A percentile compares a stretch with the other conserved stretches of the same genome.
These are phyloP conservation scores for Xylaria sp. DNA, from an alignment of 2,329 filamentous ascomycete species.

Conservation along the genomic window DNA sequence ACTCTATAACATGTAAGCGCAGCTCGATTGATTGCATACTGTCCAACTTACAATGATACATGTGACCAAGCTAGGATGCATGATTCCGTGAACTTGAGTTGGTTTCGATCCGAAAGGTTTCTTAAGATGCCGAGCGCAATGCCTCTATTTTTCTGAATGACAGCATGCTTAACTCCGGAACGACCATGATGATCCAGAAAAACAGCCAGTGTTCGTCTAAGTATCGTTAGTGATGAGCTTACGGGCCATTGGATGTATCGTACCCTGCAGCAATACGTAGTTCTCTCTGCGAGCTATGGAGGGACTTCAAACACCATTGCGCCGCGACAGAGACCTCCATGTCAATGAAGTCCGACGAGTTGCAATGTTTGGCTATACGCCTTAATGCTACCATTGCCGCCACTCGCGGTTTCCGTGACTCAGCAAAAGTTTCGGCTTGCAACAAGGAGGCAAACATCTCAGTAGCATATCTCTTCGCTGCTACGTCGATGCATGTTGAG, in stretches of 20 bases:
- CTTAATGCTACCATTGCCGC: conserved; percentile 77
- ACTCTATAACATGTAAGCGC: conserved; percentile 56
- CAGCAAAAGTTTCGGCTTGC: conserved; percentile 57
- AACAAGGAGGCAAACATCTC: conserved; percentile 60
- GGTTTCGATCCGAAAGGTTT: conserved; percentile 75
- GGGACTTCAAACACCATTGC: conserved; percentile 82
- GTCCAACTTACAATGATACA: conserved; percentile 71
- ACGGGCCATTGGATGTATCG: conserved; percentile 42
- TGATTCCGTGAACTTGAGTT: conserved; percentile 79
- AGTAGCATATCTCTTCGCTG: conserved; percentile 54
- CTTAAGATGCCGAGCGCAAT: conserved; percentile 77
- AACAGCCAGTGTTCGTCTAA: conserved; percentile 70
- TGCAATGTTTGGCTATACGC: conserved; percentile 75
- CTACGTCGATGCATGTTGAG: conserved; percentile 40
- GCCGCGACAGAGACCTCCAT: conserved; percentile 75
- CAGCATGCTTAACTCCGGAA: conserved; percentile 51
- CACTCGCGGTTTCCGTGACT: conserved; percentile 71
- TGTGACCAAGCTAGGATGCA: conserved; percentile 88
- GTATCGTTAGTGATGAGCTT: conserved; percentile 37
- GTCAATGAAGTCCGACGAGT: conserved; percentile 68
- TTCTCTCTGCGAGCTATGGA: conserved; percentile 87
- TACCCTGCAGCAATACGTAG: conserved; percentile 83
- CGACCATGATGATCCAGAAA: conserved; percentile 67
- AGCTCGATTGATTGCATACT: conserved; percentile 15
- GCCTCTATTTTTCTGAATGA: conserved; percentile 72